Percentiles rank a stretch among this genome's conserved stretches.
Evolutionary conservation across 768 basidiomycete genomes (phyloP).

Genomic region (Paxillus involutus): DNA sequence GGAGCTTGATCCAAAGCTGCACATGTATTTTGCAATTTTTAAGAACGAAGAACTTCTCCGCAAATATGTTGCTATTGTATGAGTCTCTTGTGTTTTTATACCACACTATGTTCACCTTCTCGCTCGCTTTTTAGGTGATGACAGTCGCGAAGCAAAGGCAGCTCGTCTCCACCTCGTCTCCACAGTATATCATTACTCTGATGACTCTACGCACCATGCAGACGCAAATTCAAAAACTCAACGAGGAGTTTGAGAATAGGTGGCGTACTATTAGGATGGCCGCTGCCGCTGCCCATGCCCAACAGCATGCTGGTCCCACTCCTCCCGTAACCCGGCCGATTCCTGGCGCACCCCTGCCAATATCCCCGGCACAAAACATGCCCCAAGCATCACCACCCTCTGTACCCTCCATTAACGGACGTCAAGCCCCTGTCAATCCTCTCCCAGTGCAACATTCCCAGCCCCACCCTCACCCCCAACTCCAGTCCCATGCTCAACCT

Average conservation of each 20-base stretch:
- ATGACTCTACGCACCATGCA: constrained; percentile 45
- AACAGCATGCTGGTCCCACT: neutral
- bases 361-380: constrained; percentile 18
- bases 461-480: constrained; percentile 3
- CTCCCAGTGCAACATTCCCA: constrained; percentile 13
- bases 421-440: constrained; percentile 31
- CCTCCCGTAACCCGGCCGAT: constrained; percentile 11
- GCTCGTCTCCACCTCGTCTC: constrained; percentile 19
- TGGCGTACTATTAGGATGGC: constrained; percentile 24
- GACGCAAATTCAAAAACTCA: constrained; percentile 40
- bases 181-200: constrained; percentile 35
- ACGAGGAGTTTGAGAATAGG: constrained; percentile 37
- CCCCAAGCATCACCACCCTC: constrained; percentile 16
- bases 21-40: constrained; percentile 44
- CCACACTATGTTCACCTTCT: constrained; percentile 6
- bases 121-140: constrained; percentile 34
- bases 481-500: neutral
- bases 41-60: constrained; percentile 49
- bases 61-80: constrained; percentile 54
- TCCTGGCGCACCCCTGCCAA: constrained; percentile 13
- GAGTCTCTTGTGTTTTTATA: constrained; percentile 27
- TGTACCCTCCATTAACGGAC: constrained; percentile 26
- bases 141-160: constrained; percentile 39
- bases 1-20: constrained; percentile 54
- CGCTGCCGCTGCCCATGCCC: constrained; percentile 4